phyloP scores from a whole-genome alignment of 139 green algal species.

The Chlorella ohadii region DNA sequence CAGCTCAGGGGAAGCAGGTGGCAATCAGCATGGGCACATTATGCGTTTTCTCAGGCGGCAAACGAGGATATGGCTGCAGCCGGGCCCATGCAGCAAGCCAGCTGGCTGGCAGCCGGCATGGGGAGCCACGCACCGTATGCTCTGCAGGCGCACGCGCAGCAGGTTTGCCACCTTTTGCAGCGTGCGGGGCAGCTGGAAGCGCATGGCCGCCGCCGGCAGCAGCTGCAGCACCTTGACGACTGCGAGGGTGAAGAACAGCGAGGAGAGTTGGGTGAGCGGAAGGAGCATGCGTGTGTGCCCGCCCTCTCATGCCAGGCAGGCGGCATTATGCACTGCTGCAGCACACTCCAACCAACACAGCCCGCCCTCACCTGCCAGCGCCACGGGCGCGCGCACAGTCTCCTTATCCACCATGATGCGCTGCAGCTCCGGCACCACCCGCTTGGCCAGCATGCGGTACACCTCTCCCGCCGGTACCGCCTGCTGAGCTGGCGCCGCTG shows the following conservation, averaged over 20 bases:
- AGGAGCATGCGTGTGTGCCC: background rate
- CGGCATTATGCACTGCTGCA: no score
- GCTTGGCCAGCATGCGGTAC: conserved; percentile 32
- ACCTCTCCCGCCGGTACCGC: conserved; percentile 33
- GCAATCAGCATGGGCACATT: no score
- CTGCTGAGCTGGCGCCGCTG: background rate
- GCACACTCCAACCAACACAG: background rate
- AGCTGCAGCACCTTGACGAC: conserved; percentile 84
- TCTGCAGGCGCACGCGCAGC: conserved; percentile 70
- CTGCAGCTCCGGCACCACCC: conserved; percentile 69
- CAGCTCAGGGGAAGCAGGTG: no score
- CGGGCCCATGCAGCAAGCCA: no score
- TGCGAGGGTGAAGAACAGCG: background rate
- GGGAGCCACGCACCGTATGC: conserved; percentile 59
- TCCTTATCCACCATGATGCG: conserved; percentile 59
- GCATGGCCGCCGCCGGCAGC: conserved; percentile 72
- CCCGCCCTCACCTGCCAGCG: conserved; percentile 55
- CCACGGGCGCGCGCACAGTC: conserved; percentile 74
- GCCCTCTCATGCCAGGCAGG: no score
- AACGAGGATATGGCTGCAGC: no score
- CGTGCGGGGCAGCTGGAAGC: conserved; percentile 67
- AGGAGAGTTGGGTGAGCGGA: background rate
- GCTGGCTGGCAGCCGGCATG: no score
- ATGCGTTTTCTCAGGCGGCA: no score
- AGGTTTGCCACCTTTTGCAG: conserved; percentile 79